These are phyloP conservation scores for Cercis canadensis DNA, from an alignment of 306 rosid species.

Conservation along the genomic window DNA sequence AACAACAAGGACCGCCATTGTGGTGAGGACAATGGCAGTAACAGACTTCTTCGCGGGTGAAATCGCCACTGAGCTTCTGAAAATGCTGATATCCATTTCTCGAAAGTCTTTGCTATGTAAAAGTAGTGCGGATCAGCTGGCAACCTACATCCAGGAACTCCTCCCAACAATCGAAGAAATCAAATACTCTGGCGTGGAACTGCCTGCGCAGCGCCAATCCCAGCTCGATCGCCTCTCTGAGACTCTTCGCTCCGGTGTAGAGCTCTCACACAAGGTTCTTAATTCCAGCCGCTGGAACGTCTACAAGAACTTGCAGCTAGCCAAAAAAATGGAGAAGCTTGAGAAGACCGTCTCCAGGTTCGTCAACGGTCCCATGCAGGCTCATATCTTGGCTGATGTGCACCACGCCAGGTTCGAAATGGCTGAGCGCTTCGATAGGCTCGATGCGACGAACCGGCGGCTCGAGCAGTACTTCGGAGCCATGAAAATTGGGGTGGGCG, in stretches of 20 bases:
- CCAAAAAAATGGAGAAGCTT: constrained; percentile 77
- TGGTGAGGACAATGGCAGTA: constrained; percentile 49
- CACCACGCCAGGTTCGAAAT: constrained; percentile 60
- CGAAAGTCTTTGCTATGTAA: constrained; percentile 63
- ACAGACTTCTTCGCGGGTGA: constrained; percentile 89
- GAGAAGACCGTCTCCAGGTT: constrained; percentile 64
- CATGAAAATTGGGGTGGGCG: constrained; percentile 68
- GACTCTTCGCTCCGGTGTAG: constrained; percentile 60
- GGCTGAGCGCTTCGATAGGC: constrained; percentile 67
- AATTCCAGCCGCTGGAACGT: constrained; percentile 70
- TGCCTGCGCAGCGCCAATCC: constrained; percentile 55
- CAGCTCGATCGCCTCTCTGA: constrained; percentile 74
- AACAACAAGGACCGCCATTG: too few species aligned
- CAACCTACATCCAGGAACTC: constrained; percentile 35
- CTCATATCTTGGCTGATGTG: constrained; percentile 78
- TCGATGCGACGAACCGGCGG: constrained; percentile 43
- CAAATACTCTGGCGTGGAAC: constrained; percentile 83
- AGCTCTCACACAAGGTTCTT: constrained; percentile 65
- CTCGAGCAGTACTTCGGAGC: constrained; percentile 64
- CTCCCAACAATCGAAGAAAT: constrained; percentile 70
- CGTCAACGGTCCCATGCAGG: constrained; percentile 65
- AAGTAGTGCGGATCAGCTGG: constrained; percentile 64
- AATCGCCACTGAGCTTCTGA: constrained; percentile 78
- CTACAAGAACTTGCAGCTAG: constrained; percentile 69
- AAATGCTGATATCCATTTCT: constrained; percentile 48